Base-by-base conservation (phyloP, 306 rosid genomes). In the Gastrolobium villosum region DNA sequence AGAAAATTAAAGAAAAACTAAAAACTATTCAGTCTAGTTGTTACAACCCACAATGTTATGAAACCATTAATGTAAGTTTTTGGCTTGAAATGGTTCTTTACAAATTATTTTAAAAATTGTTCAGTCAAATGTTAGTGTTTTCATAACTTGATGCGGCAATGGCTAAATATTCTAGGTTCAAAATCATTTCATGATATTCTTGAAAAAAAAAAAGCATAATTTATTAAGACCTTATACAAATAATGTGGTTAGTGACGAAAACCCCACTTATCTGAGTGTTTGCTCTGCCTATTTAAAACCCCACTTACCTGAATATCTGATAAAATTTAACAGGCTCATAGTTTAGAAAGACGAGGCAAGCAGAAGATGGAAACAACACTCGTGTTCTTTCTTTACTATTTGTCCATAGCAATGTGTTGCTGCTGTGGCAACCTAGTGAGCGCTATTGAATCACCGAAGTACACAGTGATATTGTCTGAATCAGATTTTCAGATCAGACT, bases 401-500 rank as follows among this genome's bases (percentile, higher is more conserved):
- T 73, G 31, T 57, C 56, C 13, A 72, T 82, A 3, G 67, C 65
- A 65, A 26, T 61, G 63, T 81, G 82, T 45, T 75, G 67, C 56
- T 72, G 3, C 35, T 77, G 70, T 65, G 72, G 50, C 72, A 66
- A 53, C 45, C 4, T 15, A 6, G 85, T 71, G 65, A 37, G 40
- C 1, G 85, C 93, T 10, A 70, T 81, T 50, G 97, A 94, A 65
- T 82, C 80, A 2, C 98, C 98, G 46, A 81, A 6, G 1, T 89
- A 89, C 84, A 79, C 59, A 32, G 76, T 90, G 72, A 77, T 92
- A 45, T 66, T 40, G 5, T 70, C 90, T 36, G 86, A 85, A 67
- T 79, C 97, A 37, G 94, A 92, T 46, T 89, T 90, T 59, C 87
- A 94, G 85, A 82, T 91, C 79, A 91, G 97, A 84, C 88, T 80